phyloP scores from a whole-genome alignment of 2,329 filamentous ascomycete species.

The Coniochaeta ligniaria region DNA sequence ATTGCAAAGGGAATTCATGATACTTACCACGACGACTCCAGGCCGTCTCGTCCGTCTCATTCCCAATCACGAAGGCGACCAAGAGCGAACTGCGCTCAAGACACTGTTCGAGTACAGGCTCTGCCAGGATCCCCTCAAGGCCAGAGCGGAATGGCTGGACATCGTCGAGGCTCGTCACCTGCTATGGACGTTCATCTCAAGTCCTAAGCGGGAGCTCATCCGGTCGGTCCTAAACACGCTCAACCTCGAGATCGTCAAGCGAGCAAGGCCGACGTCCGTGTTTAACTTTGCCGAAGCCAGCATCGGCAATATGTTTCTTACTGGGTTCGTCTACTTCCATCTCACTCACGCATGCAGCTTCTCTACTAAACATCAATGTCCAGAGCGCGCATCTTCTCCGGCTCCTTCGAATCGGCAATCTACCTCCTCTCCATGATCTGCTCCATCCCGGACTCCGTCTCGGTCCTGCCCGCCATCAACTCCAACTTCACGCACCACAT shows the following conservation, averaged over 20 bases:
- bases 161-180: conserved; percentile 77
- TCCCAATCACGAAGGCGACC: conserved; percentile 53
- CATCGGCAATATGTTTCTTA: conserved; percentile 74
- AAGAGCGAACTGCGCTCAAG: conserved; percentile 69
- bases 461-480: conserved; percentile 85
- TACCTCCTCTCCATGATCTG: conserved; percentile 85
- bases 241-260: conserved; percentile 72
- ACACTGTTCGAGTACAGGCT: conserved; percentile 83
- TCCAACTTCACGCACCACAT: conserved; percentile 96
- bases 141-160: conserved; percentile 75
- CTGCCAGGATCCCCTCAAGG: conserved; percentile 50
- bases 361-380: neutral
- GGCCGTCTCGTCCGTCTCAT: conserved; percentile 87
- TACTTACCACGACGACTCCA: conserved; percentile 24
- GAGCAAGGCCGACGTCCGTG: conserved; percentile 62
- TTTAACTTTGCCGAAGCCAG: conserved; percentile 74
- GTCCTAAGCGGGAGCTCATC: conserved; percentile 69
- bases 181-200: conserved; percentile 66
- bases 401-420: conserved; percentile 86
- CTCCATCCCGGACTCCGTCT: conserved; percentile 67
- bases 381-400: conserved; percentile 75
- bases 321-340: conserved; percentile 41
- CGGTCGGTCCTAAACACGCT: conserved; percentile 70
- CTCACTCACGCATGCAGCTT: neutral
- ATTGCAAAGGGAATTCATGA: neutral